A percentile compares a stretch with the other conserved stretches of the same genome.
Conservation (phyloP, 208 protist genomes). For the Naegleria gruberi region DNA sequence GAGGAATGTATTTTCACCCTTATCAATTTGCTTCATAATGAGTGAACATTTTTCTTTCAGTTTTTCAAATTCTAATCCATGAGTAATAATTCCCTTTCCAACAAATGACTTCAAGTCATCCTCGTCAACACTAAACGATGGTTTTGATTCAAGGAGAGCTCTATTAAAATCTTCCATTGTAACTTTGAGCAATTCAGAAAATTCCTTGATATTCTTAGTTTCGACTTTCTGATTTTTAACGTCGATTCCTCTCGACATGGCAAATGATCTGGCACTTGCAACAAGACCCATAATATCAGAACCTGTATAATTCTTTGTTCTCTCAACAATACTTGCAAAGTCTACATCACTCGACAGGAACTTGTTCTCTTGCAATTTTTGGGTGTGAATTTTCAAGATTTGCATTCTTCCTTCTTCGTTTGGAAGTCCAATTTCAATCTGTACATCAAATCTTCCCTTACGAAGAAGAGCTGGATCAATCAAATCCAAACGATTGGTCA, state of each 20-base stretch:
- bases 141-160: constrained; percentile 55
- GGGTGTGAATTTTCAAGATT: constrained; percentile 97
- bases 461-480: constrained; percentile 97
- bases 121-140: constrained; percentile 90
- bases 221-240: not conserved
- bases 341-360: constrained; percentile 26
- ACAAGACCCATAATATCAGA: constrained; percentile 67
- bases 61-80: constrained; percentile 65
- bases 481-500: constrained; percentile 98
- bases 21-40: constrained; percentile 66
- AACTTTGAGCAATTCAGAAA: constrained; percentile 51
- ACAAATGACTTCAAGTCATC: constrained; percentile 73
- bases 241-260: not conserved
- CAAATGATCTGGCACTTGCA: not conserved
- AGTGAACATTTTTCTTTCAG: constrained; percentile 46
- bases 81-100: constrained; percentile 82
- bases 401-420: constrained; percentile 94
- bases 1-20: constrained; percentile 73
- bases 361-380: constrained; percentile 72
- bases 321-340: constrained; percentile 48
- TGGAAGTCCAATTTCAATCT: constrained; percentile 97
- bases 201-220: not conserved
- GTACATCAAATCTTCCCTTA: constrained; percentile 97
- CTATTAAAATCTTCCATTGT: constrained; percentile 73
- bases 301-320: constrained; percentile 71